Evolutionary conservation across 2,329 filamentous ascomycete genomes (phyloP).

Genomic region (Paramyrothecium roridum): DNA sequence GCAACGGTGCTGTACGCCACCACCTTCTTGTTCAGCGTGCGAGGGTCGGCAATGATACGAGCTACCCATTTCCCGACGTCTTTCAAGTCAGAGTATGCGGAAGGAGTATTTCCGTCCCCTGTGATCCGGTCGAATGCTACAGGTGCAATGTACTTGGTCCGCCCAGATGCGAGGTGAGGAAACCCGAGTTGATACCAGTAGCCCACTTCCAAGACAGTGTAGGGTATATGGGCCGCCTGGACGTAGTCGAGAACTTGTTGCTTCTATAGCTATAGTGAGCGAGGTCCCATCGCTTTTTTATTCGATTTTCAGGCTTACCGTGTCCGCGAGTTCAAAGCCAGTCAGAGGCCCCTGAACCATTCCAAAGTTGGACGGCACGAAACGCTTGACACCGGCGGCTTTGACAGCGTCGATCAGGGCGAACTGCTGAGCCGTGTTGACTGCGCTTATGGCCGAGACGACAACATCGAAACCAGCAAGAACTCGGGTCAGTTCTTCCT

Average conservation of each 20-base stretch:
- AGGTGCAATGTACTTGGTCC: conserved; percentile 27
- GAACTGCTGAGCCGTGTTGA: conserved; percentile 1
- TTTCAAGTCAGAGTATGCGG: conserved; percentile 41
- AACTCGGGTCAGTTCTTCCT: not conserved
- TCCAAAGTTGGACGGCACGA: conserved; percentile 37
- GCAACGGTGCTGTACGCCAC: conserved; percentile 43
- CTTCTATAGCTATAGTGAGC: conserved; percentile 27
- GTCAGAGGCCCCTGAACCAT: conserved; percentile 23
- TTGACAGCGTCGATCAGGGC: conserved; percentile 10
- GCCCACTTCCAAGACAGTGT: conserved; percentile 56
- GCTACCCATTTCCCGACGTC: conserved; percentile 52
- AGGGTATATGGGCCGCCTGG: conserved; percentile 43
- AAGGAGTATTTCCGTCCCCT: conserved; percentile 40
- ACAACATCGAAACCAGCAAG: conserved; percentile 11
- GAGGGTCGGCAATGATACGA: conserved; percentile 44
- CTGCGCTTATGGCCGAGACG: conserved; percentile 4
- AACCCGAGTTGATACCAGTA: conserved; percentile 51
- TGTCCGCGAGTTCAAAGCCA: not conserved
- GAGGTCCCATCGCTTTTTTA: too few relatives aligned
- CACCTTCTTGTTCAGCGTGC: conserved; percentile 51
- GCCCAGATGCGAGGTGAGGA: conserved; percentile 20
- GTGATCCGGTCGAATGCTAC: conserved; percentile 26
- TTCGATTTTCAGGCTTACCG: too few relatives aligned
- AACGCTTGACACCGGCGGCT: conserved; percentile 12
- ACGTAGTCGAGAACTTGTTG: conserved; percentile 48